Conservation (phyloP, 495 filamentous ascomycete species). For the Penicillium alfredii region DNA sequence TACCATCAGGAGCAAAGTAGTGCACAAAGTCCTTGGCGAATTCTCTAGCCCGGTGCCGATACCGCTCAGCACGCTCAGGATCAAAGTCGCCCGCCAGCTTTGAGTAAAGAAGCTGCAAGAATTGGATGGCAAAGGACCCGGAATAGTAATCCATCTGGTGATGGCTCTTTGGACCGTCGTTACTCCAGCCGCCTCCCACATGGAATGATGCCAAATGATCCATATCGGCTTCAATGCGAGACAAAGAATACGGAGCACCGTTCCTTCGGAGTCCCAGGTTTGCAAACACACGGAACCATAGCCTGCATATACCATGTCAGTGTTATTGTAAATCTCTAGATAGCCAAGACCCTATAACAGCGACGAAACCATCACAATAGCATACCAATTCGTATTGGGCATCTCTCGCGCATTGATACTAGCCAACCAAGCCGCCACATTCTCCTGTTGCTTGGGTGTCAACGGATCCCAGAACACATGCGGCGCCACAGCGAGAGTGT, state of each 20-base stretch:
- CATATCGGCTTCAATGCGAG: conserved; percentile 64
- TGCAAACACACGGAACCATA: conserved; percentile 80
- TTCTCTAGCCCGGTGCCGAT: conserved; percentile 56
- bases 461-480: conserved; percentile 61
- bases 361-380: background rate
- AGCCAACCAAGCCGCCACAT: conserved; percentile 62
- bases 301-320: conserved; percentile 12
- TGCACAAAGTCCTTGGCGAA: conserved; percentile 67
- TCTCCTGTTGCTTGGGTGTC: conserved; percentile 49
- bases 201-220: conserved; percentile 75
- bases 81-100: conserved; percentile 65
- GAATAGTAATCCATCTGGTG: conserved; percentile 83
- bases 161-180: conserved; percentile 69
- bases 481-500: conserved; percentile 56
- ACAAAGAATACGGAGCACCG: conserved; percentile 58
- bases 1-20: conserved; percentile 64
- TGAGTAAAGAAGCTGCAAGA: conserved; percentile 69
- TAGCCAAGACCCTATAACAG: background rate
- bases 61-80: conserved; percentile 59
- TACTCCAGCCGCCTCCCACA: conserved; percentile 71
- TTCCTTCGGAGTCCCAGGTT: conserved; percentile 71
- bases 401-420: conserved; percentile 70
- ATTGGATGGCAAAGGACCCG: conserved; percentile 74
- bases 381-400: conserved; percentile 55
- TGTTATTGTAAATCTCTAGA: background rate